A percentile compares a stretch with the other conserved stretches of the same genome.
These are phyloP conservation scores for Ettlia oleoabundans DNA, from an alignment of 139 green algal species.

Conservation along the genomic window DNA sequence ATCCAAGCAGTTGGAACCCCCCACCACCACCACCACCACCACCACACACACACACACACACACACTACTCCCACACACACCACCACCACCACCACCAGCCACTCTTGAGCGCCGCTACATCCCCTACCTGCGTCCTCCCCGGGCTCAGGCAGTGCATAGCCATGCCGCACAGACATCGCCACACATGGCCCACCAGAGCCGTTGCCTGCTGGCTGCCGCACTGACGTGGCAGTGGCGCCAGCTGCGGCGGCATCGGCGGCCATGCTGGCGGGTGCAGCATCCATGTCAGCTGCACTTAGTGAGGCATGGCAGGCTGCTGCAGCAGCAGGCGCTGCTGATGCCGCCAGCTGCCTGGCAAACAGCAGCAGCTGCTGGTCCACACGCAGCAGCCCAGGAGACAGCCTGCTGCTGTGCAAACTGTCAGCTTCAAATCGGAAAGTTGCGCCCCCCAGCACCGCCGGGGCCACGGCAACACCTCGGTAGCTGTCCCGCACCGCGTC, in stretches of 20 bases:
- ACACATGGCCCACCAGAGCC: not conserved
- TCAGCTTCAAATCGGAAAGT: conserved; percentile 55
- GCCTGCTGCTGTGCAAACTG: conserved; percentile 63
- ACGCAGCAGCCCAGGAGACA: conserved; percentile 44
- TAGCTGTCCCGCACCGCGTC: conserved; percentile 76
- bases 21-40: too few species aligned
- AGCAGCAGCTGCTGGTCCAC: conserved; percentile 58
- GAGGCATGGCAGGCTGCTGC: conserved; percentile 49
- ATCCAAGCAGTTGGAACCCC: too few species aligned
- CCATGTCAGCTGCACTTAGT: not conserved
- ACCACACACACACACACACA: too few species aligned
- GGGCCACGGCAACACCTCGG: conserved; percentile 53
- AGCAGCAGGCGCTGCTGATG: conserved; percentile 35
- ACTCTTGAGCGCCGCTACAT: not conserved
- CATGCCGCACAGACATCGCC: conserved; percentile 3
- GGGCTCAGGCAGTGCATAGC: conserved; percentile 4
- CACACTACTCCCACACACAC: too few species aligned
- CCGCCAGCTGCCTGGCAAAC: conserved; percentile 62
- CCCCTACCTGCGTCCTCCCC: not conserved
- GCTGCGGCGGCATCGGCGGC: not conserved
- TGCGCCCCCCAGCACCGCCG: not conserved
- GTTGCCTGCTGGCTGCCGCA: not conserved
- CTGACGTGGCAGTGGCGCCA: too few species aligned
- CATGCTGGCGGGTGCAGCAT: conserved; percentile 6
- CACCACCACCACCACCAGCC: too few species aligned